Evolutionary conservation across 306 rosid genomes (phyloP), one percentile per base, ranked within the genome.

Genomic region (Ceratonia siliqua): DNA sequence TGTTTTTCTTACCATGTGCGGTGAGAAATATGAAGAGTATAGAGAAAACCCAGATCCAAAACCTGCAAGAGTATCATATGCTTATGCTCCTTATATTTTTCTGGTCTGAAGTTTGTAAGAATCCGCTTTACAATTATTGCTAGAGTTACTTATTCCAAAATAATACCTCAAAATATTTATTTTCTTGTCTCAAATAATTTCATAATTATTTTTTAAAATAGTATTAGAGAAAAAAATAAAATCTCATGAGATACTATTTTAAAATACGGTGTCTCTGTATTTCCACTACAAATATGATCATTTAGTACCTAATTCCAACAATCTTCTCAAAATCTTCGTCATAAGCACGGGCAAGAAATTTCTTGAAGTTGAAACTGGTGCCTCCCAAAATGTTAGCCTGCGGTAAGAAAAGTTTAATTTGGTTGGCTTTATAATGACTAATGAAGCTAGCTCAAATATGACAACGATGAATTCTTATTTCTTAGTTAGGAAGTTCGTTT

Each of bases 21-120:
- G 82, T 81, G 38, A 83, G 82, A 53, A 89, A 85, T 79, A 87
- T 79, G 75, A 83, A 83, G 18, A 89, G 82, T 35, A 83, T 64
- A 55, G 84, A 85, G 78, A 85, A 85, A 33, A 89, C 71, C 94
- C 91, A 87, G 45, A 85, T 87, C 90, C 89, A 90, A 54, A 87
- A 72, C 61, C 92, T 90, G 88, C 84, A 82, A 65, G 15, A 67
- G 8, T 25, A 6, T 0, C 27, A 8, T 12, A 35, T 2, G 20
- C 5, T 20, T 20, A n/a, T 13, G 15, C 14, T 14, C 10, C 5
- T 58, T 39, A 63, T 13, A 5, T 63, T 32, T 20, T 2, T 62
- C 17, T 13, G 2, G 1, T 11, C n/a, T 11, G 27, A 72, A 32
- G 28, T 3, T 25, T 13, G 36, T 3, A 42, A 43, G 46, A 70